These are phyloP conservation scores for Populus nigra DNA, from an alignment of 345 rosid species.

Conservation along the genomic window DNA sequence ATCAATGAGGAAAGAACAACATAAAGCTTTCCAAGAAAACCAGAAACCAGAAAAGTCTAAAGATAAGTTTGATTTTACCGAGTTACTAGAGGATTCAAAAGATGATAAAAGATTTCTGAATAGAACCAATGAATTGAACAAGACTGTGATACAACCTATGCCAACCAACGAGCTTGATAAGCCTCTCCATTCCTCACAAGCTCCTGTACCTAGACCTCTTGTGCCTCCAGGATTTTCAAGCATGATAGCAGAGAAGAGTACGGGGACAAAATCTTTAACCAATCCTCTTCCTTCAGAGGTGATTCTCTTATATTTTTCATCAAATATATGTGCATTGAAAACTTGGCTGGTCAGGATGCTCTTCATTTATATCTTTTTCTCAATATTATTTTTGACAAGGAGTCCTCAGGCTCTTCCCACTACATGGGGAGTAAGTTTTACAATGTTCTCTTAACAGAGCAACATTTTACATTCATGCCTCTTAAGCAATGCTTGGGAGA, in stretches of 20 bases:
- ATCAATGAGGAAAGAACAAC: constrained; percentile 93
- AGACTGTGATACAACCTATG: constrained; percentile 27
- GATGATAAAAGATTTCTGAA: constrained; percentile 49
- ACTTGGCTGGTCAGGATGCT: not conserved
- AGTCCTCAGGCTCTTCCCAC: not conserved
- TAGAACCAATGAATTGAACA: constrained; percentile 40
- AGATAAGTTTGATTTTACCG: constrained; percentile 61
- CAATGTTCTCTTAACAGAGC: not conserved
- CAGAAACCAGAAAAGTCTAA: constrained; percentile 62
- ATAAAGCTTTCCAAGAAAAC: constrained; percentile 72
- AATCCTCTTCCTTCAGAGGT: constrained; percentile 50
- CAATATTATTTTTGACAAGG: not conserved
- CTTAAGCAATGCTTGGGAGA: not conserved
- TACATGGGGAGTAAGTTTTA: not conserved
- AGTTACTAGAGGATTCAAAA: constrained; percentile 58
- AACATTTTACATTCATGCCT: not conserved
- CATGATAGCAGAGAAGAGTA: constrained; percentile 43
- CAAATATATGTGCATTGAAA: not conserved
- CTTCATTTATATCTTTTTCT: not conserved
- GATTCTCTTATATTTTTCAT: constrained; percentile 8
- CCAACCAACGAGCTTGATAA: constrained; percentile 38
- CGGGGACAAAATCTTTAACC: constrained; percentile 45
- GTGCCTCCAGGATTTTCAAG: constrained; percentile 93
- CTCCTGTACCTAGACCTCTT: constrained; percentile 76
- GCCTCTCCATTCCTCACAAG: constrained; percentile 40